Percentiles rank a stretch among this genome's conserved stretches.
Evolutionary conservation across 495 filamentous ascomycete species (phyloP).

Genomic region (Aspergillus steynii): DNA sequence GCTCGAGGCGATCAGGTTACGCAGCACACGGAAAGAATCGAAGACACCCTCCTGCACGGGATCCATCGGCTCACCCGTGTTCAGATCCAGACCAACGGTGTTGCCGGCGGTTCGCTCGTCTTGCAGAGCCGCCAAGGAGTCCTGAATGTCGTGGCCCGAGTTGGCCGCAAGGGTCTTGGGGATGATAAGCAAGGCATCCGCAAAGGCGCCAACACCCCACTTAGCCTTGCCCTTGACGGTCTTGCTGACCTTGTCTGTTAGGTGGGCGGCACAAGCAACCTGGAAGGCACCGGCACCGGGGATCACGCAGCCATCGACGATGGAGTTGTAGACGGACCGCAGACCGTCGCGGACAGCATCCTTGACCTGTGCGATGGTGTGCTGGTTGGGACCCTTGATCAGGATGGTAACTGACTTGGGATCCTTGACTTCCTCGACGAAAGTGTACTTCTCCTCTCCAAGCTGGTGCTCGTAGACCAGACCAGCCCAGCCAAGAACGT

Average conservation of each 20-base stretch:
- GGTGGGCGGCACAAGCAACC: constrained; percentile 86
- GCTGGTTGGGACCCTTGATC: constrained; percentile 95
- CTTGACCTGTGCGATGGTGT: constrained; percentile 94
- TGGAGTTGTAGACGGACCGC: constrained; percentile 96
- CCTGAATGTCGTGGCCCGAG: constrained; percentile 94
- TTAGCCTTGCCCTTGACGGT: constrained; percentile 96
- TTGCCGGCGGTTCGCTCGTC: constrained; percentile 86
- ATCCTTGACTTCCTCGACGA: constrained; percentile 97
- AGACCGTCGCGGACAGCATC: constrained; percentile 97
- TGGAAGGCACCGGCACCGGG: constrained; percentile 97
- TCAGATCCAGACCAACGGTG: constrained; percentile 80
- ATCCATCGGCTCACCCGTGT: constrained; percentile 90
- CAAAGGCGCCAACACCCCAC: constrained; percentile 90
- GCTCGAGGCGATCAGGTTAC: constrained; percentile 91
- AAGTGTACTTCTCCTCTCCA: constrained; percentile 98
- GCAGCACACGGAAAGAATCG: constrained; percentile 91
- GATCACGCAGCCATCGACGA: constrained; percentile 92
- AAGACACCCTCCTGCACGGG: constrained; percentile 91
- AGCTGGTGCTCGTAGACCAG: constrained; percentile 96
- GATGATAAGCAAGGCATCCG: constrained; percentile 89
- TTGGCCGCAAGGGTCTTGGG: constrained; percentile 97
- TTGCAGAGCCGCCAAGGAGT: constrained; percentile 79
- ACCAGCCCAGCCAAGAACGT: constrained; percentile 94
- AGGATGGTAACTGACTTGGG: constrained; percentile 98
- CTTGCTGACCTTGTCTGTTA: constrained; percentile 79